Percentiles rank a stretch among this genome's conserved stretches.
phyloP scores from a whole-genome alignment of 768 basidiomycete species.

The Leccinum longicurvipes region DNA sequence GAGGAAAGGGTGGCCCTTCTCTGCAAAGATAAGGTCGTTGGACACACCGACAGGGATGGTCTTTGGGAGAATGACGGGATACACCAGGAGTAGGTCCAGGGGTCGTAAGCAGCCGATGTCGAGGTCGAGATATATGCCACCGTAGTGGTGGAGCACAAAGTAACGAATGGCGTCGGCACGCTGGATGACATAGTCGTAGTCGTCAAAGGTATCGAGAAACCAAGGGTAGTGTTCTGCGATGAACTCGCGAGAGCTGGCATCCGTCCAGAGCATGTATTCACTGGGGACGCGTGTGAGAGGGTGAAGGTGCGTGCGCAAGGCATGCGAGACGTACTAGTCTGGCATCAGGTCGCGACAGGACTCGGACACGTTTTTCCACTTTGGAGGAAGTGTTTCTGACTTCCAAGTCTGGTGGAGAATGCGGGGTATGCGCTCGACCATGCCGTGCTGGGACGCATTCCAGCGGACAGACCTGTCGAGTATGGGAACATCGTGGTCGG shows the following conservation, averaged over 20 bases:
- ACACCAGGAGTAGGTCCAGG: conserved; percentile 80
- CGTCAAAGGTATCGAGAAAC: conserved; percentile 92
- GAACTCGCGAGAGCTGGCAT: conserved; percentile 84
- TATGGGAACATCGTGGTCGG: conserved; percentile 69
- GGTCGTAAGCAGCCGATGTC: conserved; percentile 91
- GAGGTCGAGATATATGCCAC: conserved; percentile 94
- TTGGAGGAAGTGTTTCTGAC: conserved; percentile 74
- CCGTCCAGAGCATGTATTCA: conserved; percentile 98
- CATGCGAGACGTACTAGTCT: conserved; percentile 75
- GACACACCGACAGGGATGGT: conserved; percentile 97
- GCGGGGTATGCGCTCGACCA: conserved; percentile 77
- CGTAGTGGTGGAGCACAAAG: conserved; percentile 93
- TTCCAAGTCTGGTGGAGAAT: conserved; percentile 99
- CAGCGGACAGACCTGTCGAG: conserved; percentile 53
- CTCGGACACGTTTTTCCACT: conserved; percentile 79
- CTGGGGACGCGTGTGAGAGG: conserved; percentile 40
- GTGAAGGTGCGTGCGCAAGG: conserved; percentile 2
- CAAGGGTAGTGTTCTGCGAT: conserved; percentile 85
- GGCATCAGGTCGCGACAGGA: conserved; percentile 89
- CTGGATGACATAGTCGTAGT: conserved; percentile 88
- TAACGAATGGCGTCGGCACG: conserved; percentile 98
- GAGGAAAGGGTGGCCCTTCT: conserved; percentile 83
- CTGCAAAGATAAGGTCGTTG: conserved; percentile 94
- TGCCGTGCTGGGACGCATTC: conserved; percentile 60
- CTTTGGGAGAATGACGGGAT: conserved; percentile 86